Evolutionary conservation across 2,329 filamentous ascomycete species (phyloP), one percentile per base, ranked within the genome.

Genomic region (Botrytis fabae): DNA sequence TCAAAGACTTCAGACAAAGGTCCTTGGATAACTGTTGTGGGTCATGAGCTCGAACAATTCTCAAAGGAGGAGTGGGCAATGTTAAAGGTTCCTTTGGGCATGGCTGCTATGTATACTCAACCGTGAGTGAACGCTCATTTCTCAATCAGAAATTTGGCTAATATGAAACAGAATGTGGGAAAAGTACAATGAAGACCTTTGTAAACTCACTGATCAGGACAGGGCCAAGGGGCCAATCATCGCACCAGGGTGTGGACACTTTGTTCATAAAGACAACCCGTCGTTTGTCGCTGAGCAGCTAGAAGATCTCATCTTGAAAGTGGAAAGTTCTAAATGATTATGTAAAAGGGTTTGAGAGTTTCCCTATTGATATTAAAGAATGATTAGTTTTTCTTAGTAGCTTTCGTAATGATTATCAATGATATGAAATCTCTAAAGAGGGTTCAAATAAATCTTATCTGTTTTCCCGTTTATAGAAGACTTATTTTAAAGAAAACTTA

Each of bases 1-100:
- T 63, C 61, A 12, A 38, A 63, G 38, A 44, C n/a, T 38, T 63
- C 32, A 63, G 35, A 63, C 16, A 38, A 71, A 65, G 61, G 70
- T 20, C 60, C 70, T 28, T 65, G 70, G 70, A 25, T 69, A 48
- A 73, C 57, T 10, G 64, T 73, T 35, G 64, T 69, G 18, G 71
- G 71, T 22, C 71, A 73, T 69, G 71, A 73, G n/a, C 64, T 69
- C 14, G 64, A 73, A 35, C 44, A 51, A 32, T 73, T 69, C 32
- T 22, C 40, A 28, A 62, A 69, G 40, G 48, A 73, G 42, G 64
- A 69, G 28, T 73, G 51, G 64, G 25, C 32, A 6, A 69, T 69
- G 65, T 51, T 73, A 18, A 73, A 73, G 22, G 57, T 73, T n/a
- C 64, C 63, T 57, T 22, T 61, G 40, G 65, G 71, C 5, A 62